Evolutionary conservation across 257 asterid species (phyloP).

Genomic region (Capsicum chinense): DNA sequence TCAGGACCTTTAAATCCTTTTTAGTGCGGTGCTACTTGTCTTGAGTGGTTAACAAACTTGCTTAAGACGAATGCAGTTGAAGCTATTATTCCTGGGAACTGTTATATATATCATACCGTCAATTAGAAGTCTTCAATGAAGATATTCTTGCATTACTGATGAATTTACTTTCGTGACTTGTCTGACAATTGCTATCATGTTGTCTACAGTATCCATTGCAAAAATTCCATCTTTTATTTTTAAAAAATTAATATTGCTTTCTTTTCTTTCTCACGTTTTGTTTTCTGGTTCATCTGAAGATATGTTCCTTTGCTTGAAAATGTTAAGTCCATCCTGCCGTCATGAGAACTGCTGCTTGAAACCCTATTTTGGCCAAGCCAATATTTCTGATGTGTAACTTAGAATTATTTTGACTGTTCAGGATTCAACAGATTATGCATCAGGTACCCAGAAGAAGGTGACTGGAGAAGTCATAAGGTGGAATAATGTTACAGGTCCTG

Average conservation of each 20-base stretch:
- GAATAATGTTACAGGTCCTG: slow-evolving; percentile 90
- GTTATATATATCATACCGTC: not conserved
- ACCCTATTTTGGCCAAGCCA: not conserved
- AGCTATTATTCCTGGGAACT: not conserved
- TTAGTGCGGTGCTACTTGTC: not conserved
- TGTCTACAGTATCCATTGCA: not conserved
- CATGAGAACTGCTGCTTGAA: not conserved
- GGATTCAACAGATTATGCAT: slow-evolving; percentile 90
- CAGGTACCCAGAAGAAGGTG: slow-evolving; percentile 94
- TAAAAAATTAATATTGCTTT: not conserved
- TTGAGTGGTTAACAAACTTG: too few species aligned
- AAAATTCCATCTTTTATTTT: not conserved
- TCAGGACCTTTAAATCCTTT: not conserved
- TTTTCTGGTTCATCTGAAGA: slow-evolving; percentile 7
- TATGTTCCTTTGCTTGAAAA: not conserved
- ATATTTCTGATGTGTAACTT: slow-evolving; percentile 26
- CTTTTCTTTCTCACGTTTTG: not conserved
- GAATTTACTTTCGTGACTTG: not conserved
- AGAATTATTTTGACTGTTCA: slow-evolving; percentile 42
- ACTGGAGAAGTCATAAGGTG: slow-evolving; percentile 96
- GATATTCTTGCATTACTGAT: not conserved
- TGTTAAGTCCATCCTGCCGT: not conserved
- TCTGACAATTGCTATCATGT: not conserved
- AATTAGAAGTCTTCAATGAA: not conserved
- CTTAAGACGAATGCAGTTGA: not conserved